Base-by-base conservation (phyloP, 78 protist species). In the Dictyostelium citrinum region DNA sequence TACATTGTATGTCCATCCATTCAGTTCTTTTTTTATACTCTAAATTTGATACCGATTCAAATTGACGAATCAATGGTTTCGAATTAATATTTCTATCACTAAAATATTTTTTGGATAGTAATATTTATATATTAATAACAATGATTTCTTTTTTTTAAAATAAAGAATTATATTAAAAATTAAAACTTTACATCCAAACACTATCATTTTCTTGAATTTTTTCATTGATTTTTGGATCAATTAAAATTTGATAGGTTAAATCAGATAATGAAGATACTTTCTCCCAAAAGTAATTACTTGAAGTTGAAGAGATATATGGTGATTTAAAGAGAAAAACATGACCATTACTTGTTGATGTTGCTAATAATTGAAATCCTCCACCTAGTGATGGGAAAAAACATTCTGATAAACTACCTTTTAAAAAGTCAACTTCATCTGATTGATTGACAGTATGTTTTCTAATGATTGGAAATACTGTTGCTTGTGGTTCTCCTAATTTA, bases 211-310 rank as follows among this genome's bases (percentile, higher is more conserved):
- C 33, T 41, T 39, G 1, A n/a, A 43, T 75, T 20, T 20, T 27
- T 75, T n/a, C 31, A 41, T 75, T 75, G 1, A 41, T 17, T n/a
- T 16, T 46, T 35, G 49, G 55, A 41, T 75, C 81, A 16, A 22
- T 35, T 22, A 75, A n/a, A 39, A n/a, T 43, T 20, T 75, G 27
- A 75, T 41, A 22, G 3, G 46, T 31, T 10, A 43, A n/a, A 41
- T 75, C 81, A 5, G 81, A 75, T 75, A 75, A 16, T 31, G 49
- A 41, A 12, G 37, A 1, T 6, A 70, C 43, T 5, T 17, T 31
- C 39, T 70, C 77, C 77, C 77, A 70, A 33, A 33, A 33, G 37
- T 70, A 70, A 70, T 70, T 70, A 31, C 24, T 70, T 70, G 77
- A 33, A 1, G 77, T 11, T 70, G 77, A 70, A 4, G 77, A 31